phyloP scores from a whole-genome alignment of 2,329 filamentous ascomycete genomes.

The Dryadomyces sulphureus region DNA sequence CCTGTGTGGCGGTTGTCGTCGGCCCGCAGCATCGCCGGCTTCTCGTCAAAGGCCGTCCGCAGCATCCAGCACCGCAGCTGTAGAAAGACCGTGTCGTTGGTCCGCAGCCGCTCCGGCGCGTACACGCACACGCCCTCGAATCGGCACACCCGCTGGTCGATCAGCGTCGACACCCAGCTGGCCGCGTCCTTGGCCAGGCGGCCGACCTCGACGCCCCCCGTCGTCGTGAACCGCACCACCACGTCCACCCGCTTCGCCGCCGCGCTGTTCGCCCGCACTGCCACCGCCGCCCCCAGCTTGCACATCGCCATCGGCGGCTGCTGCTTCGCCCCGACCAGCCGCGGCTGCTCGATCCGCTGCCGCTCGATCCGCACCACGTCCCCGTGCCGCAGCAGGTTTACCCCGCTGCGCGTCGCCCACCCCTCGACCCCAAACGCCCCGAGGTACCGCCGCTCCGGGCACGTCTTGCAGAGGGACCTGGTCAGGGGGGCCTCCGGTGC shows the following conservation, averaged over 20 bases:
- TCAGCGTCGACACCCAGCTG: slow-evolving; percentile 79
- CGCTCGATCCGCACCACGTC: slow-evolving; percentile 80
- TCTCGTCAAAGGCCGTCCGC: slow-evolving; percentile 55
- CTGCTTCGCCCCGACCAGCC: slow-evolving; percentile 18
- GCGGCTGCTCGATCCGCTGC: slow-evolving; percentile 52
- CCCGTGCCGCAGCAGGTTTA: slow-evolving; percentile 59
- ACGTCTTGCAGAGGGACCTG: slow-evolving; percentile 12
- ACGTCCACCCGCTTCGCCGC: slow-evolving; percentile 61
- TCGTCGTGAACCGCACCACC: slow-evolving; percentile 80
- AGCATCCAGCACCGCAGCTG: slow-evolving; percentile 71
- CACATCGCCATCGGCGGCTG: too few species aligned
- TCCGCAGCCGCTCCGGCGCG: slow-evolving; percentile 68
- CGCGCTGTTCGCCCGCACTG: slow-evolving; percentile 27
- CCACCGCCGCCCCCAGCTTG: slow-evolving; percentile 22
- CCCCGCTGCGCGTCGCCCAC: slow-evolving; percentile 81
- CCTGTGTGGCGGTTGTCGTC: slow-evolving; percentile 56
- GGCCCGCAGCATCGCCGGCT: slow-evolving; percentile 44
- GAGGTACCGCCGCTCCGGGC: slow-evolving; percentile 51
- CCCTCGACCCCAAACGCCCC: slow-evolving; percentile 84
- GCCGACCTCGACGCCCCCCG: slow-evolving; percentile 67
- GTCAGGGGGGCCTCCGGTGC: background rate
- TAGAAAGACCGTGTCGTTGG: slow-evolving; percentile 88
- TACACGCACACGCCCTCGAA: slow-evolving; percentile 86
- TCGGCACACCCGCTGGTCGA: slow-evolving; percentile 77
- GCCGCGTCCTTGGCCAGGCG: slow-evolving; percentile 76